These are phyloP conservation scores for Fraxinus xanthoxyloides DNA, from an alignment of 305 asterid species.

Conservation along the genomic window DNA sequence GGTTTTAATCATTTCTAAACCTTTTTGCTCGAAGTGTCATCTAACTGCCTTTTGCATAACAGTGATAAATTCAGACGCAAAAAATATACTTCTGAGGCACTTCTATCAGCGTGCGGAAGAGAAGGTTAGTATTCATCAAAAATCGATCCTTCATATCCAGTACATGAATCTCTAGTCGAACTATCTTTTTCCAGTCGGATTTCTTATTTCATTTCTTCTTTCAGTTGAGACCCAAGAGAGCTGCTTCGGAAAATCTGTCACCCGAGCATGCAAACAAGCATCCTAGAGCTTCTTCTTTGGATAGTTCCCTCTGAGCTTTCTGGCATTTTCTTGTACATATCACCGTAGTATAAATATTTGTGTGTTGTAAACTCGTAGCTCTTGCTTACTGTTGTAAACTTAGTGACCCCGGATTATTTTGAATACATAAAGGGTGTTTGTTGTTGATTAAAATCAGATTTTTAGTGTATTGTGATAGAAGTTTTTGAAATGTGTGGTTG, in stretches of 20 bases:
- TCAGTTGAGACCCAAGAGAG: conserved; percentile 45
- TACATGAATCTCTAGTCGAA: not conserved
- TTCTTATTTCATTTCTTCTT: not conserved
- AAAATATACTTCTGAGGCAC: conserved; percentile 63
- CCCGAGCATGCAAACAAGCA: conserved; percentile 55
- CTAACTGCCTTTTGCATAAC: conserved; percentile 16
- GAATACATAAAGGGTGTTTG: not conserved
- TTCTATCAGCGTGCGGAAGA: conserved; percentile 65
- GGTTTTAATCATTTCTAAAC: not conserved
- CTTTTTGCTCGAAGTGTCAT: not conserved
- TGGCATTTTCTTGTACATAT: not conserved
- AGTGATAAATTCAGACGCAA: conserved; percentile 68
- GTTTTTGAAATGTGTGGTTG: no score
- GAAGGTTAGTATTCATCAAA: conserved; percentile 48
- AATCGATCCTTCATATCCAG: not conserved
- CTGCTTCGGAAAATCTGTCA: conserved; percentile 28
- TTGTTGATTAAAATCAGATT: no score
- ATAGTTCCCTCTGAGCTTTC: conserved; percentile 26
- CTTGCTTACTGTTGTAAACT: not conserved
- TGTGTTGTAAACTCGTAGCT: not conserved
- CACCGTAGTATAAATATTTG: not conserved
- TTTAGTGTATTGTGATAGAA: no score
- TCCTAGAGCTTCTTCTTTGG: conserved; percentile 40
- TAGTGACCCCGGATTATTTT: not conserved
- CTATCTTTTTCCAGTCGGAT: not conserved